These are phyloP conservation scores for Pichia sp. DNA, from an alignment of 1,139 yeast genomes.

Conservation along the genomic window DNA sequence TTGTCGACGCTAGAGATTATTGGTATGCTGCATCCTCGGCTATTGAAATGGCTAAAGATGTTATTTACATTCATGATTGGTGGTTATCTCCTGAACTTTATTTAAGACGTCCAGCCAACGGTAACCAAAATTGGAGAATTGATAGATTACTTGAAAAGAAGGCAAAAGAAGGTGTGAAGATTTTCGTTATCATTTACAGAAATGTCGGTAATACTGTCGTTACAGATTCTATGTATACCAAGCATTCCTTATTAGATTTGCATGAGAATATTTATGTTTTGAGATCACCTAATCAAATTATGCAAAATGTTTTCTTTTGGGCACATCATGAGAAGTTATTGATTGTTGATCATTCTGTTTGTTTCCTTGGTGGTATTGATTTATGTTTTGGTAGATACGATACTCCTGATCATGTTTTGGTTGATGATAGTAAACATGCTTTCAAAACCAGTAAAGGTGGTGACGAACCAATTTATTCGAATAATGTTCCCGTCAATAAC, in stretches of 20 bases:
- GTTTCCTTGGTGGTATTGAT: slow-evolving; percentile 95
- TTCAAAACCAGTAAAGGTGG: slow-evolving; percentile 33
- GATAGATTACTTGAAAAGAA: slow-evolving; percentile 86
- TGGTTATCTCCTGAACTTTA: slow-evolving; percentile 96
- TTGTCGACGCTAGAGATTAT: slow-evolving; percentile 95
- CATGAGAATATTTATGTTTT: slow-evolving; percentile 87
- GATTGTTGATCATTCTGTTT: slow-evolving; percentile 82
- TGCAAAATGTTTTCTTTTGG: slow-evolving; percentile 96
- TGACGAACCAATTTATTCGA: neutral
- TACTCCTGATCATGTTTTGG: slow-evolving; percentile 90
- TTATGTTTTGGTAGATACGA: slow-evolving; percentile 95
- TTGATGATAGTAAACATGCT: slow-evolving; percentile 61
- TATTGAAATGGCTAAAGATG: slow-evolving; percentile 90
- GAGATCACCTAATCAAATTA: slow-evolving; percentile 92
- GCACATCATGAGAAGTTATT: slow-evolving; percentile 98
- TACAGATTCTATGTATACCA: slow-evolving; percentile 92
- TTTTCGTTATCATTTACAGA: slow-evolving; percentile 90
- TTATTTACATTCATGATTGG: slow-evolving; percentile 96
- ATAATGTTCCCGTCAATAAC: neutral
- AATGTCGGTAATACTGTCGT: slow-evolving; percentile 94
- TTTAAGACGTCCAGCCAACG: slow-evolving; percentile 90
- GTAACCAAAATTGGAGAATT: slow-evolving; percentile 91
- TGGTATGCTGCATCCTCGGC: slow-evolving; percentile 97
- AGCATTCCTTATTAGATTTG: slow-evolving; percentile 83
- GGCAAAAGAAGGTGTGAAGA: slow-evolving; percentile 94